phyloP scores from a whole-genome alignment of 2,329 filamentous ascomycete species.

The Moelleriella libera region DNA sequence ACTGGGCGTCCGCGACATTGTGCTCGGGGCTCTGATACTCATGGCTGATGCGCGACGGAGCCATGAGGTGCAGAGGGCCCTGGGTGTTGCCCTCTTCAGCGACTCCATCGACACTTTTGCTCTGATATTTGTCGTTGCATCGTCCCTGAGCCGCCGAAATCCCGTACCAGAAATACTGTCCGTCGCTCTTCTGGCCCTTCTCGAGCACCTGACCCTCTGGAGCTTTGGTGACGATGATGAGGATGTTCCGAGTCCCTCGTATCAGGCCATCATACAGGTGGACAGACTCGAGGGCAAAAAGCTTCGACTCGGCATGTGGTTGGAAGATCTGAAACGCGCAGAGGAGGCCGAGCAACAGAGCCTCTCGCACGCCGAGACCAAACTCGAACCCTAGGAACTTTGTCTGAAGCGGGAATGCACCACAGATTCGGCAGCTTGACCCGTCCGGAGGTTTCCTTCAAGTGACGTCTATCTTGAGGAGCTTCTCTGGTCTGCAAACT shows the following conservation, averaged over 20 bases:
- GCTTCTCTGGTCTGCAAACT: too few species aligned
- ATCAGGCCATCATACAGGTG: slow-evolving; percentile 3
- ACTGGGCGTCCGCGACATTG: slow-evolving; percentile 16
- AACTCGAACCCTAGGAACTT: neutral
- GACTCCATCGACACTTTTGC: slow-evolving; percentile 19
- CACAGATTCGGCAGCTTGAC: too few species aligned
- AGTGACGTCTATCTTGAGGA: too few species aligned
- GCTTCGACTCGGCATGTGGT: slow-evolving; percentile 16
- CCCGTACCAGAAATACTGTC: slow-evolving; percentile 14
- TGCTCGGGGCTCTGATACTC: slow-evolving; percentile 15
- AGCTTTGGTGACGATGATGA: slow-evolving; percentile 16
- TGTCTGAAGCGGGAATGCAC: neutral
- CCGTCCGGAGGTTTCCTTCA: too few species aligned
- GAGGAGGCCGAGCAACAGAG: slow-evolving; percentile 1
- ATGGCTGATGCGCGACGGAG: slow-evolving; percentile 9
- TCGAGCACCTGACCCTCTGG: slow-evolving; percentile 19
- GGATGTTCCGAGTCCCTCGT: slow-evolving; percentile 2
- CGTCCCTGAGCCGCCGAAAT: slow-evolving; percentile 14
- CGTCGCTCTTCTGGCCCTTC: slow-evolving; percentile 15
- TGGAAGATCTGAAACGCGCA: slow-evolving; percentile 12
- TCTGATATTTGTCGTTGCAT: slow-evolving; percentile 18
- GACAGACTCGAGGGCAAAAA: slow-evolving; percentile 13
- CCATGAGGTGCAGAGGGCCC: slow-evolving; percentile 15
- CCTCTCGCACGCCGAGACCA: neutral
- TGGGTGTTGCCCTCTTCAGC: slow-evolving; percentile 15